Evolutionary conservation across 176 grass and related monocot genomes (phyloP), one percentile per base, ranked within the genome.

Genomic region (Themeda triandra): DNA sequence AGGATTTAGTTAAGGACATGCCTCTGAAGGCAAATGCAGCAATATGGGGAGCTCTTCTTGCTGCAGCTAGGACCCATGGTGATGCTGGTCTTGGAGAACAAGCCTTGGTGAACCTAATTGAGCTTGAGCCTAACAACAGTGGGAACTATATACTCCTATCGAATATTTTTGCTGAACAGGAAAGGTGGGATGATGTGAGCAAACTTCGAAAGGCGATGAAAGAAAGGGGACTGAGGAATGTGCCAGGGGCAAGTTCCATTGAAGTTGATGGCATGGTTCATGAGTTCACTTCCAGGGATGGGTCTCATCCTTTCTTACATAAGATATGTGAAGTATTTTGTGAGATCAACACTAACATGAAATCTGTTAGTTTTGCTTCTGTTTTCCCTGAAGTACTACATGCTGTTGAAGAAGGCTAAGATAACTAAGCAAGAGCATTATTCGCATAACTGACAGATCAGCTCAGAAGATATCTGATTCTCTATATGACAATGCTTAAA

Each of bases 41-140:
- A 73, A 91, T 94, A 87, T 92, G 90, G 88, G 90, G 95, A 83
- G 84, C 90, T 94, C 84, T 97, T 89, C 89, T 97, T 62, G 75
- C 95, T 86, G 90, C 92, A 64, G 80, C 92, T 89, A 86, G 92
- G 28, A 97, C 68, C 39, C 81, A 89, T 72, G 85, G 59, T 82
- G 86, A 91, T 84, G 69, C 85, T 76, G 80, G 62, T 45, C 88
- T 97, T 82, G 92, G 90, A 87, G 90, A 94, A 88, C 71, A 88
- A 77, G 84, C 88, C 45, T 86, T 93, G 77, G 72, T 92, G 72
- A 82, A 93, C 84, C 80, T 92, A 53, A 91, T 98, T 88, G 82
- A 90, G 46, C 69, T 94, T 46, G 92, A 98, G 70, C 90, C 92
- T 69, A 87, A 91, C 15, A 93, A 98, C 24, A 93, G 88, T 39